Percentiles rank a stretch among this genome's conserved stretches.
These are phyloP conservation scores for Serendipita sp. DNA, from an alignment of 768 basidiomycete species.

Conservation along the genomic window DNA sequence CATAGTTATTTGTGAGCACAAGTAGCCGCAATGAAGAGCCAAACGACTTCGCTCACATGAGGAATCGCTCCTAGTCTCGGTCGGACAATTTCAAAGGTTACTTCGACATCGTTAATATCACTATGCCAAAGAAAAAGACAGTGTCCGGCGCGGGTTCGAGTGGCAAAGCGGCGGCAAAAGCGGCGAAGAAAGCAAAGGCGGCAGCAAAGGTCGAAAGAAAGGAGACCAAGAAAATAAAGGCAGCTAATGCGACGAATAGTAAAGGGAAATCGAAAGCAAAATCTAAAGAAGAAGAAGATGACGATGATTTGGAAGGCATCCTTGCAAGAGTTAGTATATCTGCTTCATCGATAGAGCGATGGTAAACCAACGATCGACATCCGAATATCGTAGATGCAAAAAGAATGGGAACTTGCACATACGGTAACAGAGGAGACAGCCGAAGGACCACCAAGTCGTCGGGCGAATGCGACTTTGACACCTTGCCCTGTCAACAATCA, in stretches of 20 bases:
- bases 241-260: constrained; percentile 15
- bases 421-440: constrained; percentile 75
- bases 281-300: constrained; percentile 34
- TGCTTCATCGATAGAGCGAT: too few species aligned
- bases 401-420: constrained; percentile 72
- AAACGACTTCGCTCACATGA: too few species aligned
- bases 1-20: too few species aligned
- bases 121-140: constrained; percentile 14
- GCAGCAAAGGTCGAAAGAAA: constrained; percentile 48
- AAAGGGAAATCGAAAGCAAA: constrained; percentile 27
- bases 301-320: constrained; percentile 62
- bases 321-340: constrained; percentile 47
- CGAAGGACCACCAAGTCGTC: constrained; percentile 63
- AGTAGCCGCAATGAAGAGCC: too few species aligned
- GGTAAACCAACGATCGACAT: too few species aligned
- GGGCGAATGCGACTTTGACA: constrained; percentile 72
- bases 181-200: constrained; percentile 43
- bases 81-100: too few species aligned
- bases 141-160: background rate
- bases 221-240: constrained; percentile 23
- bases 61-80: too few species aligned
- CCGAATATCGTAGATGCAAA: constrained; percentile 68
- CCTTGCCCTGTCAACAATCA: constrained; percentile 68
- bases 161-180: constrained; percentile 32
- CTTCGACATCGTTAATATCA: too few species aligned